These are phyloP conservation scores for Eucalyptus decipiens DNA, from an alignment of 345 rosid species.

Conservation along the genomic window DNA sequence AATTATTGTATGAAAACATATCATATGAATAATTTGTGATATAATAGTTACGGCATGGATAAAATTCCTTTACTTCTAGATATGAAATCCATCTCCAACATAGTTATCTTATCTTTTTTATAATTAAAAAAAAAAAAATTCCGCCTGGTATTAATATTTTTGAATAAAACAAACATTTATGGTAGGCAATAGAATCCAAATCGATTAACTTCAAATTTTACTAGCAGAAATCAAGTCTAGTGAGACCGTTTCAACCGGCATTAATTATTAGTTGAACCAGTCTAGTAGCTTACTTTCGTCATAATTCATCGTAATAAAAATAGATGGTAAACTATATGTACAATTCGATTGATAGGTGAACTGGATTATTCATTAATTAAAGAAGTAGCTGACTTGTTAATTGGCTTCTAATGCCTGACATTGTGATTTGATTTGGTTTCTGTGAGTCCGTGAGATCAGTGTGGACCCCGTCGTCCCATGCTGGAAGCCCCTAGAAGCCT, in stretches of 20 bases:
- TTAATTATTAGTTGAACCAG: not conserved
- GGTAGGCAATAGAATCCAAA: not conserved
- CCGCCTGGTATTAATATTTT: too few relatives aligned
- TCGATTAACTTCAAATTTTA: not conserved
- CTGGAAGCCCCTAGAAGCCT: not conserved
- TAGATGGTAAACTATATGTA: not conserved
- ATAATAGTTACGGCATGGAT: not conserved
- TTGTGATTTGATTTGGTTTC: not conserved
- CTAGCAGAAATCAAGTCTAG: rapidly evolving
- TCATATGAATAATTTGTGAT: not conserved
- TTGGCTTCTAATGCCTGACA: not conserved
- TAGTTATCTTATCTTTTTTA: not conserved
- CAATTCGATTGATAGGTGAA: not conserved
- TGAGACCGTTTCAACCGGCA: rapidly evolving
- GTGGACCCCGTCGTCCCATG: not conserved
- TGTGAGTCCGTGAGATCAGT: not conserved
- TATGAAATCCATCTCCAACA: not conserved
- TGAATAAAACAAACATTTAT: not conserved
- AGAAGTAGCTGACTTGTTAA: not conserved
- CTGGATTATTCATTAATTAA: not conserved
- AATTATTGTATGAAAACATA: not conserved
- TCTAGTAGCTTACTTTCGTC: rapidly evolving
- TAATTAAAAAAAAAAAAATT: not conserved
- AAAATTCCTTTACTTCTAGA: not conserved
- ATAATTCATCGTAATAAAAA: not conserved